Conservation (phyloP, 768 basidiomycete species). For the Suillus occidentalis region DNA sequence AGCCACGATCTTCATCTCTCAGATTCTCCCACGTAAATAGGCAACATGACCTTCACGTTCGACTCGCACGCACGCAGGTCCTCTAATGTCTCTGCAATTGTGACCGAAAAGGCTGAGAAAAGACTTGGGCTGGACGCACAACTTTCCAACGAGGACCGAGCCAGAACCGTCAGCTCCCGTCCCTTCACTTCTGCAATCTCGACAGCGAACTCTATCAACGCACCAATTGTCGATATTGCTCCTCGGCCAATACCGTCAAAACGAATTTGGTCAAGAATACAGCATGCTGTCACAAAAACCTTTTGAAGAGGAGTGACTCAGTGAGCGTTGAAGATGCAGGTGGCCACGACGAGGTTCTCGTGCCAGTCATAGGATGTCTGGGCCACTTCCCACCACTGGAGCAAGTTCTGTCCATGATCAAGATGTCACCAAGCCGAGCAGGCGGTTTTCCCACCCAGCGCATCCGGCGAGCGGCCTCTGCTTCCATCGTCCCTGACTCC, state of each 20-base stretch:
- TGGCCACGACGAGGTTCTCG: background rate
- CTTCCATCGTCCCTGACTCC: background rate
- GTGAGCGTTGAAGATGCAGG: background rate
- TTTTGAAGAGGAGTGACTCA: slow-evolving; percentile 15
- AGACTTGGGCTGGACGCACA: too few relatives aligned
- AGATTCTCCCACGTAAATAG: too few relatives aligned
- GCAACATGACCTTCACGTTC: too few relatives aligned
- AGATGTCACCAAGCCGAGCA: background rate
- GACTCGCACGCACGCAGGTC: too few relatives aligned
- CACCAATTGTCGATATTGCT: background rate
- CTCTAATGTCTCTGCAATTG: too few relatives aligned
- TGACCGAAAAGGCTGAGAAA: too few relatives aligned
- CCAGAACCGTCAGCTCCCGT: too few relatives aligned
- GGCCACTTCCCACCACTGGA: slow-evolving; percentile 16
- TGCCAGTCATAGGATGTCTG: slow-evolving; percentile 4
- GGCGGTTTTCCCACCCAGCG: background rate
- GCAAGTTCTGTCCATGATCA: slow-evolving; percentile 9
- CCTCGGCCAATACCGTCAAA: background rate
- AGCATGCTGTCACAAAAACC: slow-evolving; percentile 8
- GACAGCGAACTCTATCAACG: too few relatives aligned
- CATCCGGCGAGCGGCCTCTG: slow-evolving; percentile 4
- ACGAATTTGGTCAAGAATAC: slow-evolving; percentile 4
- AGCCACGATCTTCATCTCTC: too few relatives aligned
- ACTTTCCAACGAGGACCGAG: too few relatives aligned
- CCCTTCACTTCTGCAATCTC: too few relatives aligned